Evolutionary conservation across 306 rosid genomes (phyloP).

Genomic region (Fragaria iinumae): DNA sequence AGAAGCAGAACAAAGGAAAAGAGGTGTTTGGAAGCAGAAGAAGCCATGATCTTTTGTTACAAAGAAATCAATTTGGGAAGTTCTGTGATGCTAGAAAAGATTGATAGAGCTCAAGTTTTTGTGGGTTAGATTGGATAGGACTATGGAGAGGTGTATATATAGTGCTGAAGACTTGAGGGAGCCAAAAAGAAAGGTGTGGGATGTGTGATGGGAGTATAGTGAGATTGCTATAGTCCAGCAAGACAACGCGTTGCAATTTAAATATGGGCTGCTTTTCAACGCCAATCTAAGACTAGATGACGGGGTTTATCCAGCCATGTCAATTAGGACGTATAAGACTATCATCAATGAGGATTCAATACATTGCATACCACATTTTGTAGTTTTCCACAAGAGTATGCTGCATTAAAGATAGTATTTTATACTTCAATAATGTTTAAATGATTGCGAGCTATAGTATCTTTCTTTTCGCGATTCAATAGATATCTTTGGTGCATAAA

Average conservation of each 20-base stretch:
- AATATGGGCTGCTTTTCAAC: not conserved
- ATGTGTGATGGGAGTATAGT: not conserved
- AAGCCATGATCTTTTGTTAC: slow-evolving; percentile 14
- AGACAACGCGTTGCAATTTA: slow-evolving; percentile 1
- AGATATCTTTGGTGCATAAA: not conserved
- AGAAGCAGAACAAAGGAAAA: slow-evolving; percentile 28
- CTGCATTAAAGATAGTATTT: not conserved
- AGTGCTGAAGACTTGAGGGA: not conserved
- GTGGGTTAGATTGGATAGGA: not conserved
- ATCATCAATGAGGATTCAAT: not conserved
- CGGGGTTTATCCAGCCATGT: not conserved
- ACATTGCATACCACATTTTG: not conserved
- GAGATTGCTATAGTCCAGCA: not conserved
- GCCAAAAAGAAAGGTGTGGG: not conserved
- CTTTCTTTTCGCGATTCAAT: not conserved
- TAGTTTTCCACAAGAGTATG: not conserved
- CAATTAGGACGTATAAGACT: not conserved
- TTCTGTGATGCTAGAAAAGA: not conserved
- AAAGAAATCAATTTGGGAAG: not conserved
- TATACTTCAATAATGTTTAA: no score
- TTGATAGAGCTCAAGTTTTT: not conserved
- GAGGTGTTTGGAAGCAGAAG: not conserved
- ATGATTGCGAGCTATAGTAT: not conserved
- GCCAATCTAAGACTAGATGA: not conserved
- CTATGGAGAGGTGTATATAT: not conserved